Evolutionary conservation across 352 stramenopile species (phyloP), one percentile per base, ranked within the genome.

Genomic region (Pythium vanterpoolii): DNA sequence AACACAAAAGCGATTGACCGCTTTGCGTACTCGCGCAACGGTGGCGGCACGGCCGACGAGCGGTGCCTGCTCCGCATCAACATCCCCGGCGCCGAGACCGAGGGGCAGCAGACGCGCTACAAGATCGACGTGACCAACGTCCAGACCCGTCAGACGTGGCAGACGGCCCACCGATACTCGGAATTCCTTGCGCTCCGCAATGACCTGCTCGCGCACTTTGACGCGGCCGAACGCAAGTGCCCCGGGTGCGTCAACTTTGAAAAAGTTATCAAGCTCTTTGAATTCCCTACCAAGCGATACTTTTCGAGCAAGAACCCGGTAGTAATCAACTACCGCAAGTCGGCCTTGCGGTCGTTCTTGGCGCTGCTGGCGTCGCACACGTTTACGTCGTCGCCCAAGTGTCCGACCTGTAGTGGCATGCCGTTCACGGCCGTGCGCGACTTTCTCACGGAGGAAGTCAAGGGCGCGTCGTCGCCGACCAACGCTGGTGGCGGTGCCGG

Each of bases 1-100:
- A 42, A 42, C n/a, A n/a, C n/a, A 21, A 60, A 60, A 19, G 39
- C 49, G 27, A 88, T 88, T 69, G 77, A 91, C 27, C 80, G 85
- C 51, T 95, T 92, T 58, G 73, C 77, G 31, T 95, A 92, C 71
- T 93, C 83, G 38, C 83, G 83, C 67, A 95, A 92, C 58, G 85
- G 83, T 61, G 76, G 71, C 30, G 79, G 79, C 34, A 68, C 69
- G 52, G 74, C 79, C 51, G 83, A 93, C 64, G 69, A 90, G 62
- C 83, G 76, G 27, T 92, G 85, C 61, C 67, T 80, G 13, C 71
- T 95, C 49, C 83, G 77, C 53, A 79, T 95, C 45, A 71, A 77
- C 38, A 79, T 95, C 50, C 69, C 74, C 16, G 63, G 40, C 9
- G 70, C 84, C 11, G 60, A 83, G 45, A 65, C 71, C 33, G 57